Evolutionary conservation across 108 stramenopile genomes (phyloP), one percentile per base, ranked within the genome.

Genomic region (Nitzschia sp.): DNA sequence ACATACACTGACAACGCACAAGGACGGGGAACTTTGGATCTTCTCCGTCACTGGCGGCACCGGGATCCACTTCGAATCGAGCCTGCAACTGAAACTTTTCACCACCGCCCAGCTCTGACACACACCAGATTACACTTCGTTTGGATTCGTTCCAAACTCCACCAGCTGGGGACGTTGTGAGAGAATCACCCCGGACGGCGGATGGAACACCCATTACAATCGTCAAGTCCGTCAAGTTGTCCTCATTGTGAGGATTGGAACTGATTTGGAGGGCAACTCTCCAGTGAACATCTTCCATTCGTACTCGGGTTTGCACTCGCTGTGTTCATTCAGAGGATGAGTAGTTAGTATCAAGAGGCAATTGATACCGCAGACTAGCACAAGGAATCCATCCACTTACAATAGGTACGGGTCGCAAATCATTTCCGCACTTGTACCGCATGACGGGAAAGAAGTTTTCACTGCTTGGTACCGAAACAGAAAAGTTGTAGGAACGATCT

Each of bases 11-110:
- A 65, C 86, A 94, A 41, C 88, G 80, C 41, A 89, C 83, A 56
- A 88, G 38, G 0, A 91, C 89, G 10, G 92, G 89, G 65, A 94
- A 94, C 52, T 85, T 85, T 6, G 87, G 77, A n/a, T 72, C 68
- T 8, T 85, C 77, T 0, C 53, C 81, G 21, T 64, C 78, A 10
- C 56, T 48, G 20, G 22, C 54, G 7, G 67, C 53, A 22, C 55
- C 55, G 9, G 74, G 63, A 52, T 80, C 80, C 39, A 86, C 57
- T 51, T 86, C 85, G 65, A 94, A 91, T 44, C 86, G 58, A 15
- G 86, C 86, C 64, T 91, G 89, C 14, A 94, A 72, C 60, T 89
- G 89, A 62, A 94, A 94, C 75, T 94, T 94, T 74, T 94, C 92
- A 34, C 92, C 92, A 14, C 77, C 80, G 10, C 86, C 88, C 50